Evolutionary conservation across 495 filamentous ascomycete species (phyloP).

Genomic region (Talaromyces proteolyticus): DNA sequence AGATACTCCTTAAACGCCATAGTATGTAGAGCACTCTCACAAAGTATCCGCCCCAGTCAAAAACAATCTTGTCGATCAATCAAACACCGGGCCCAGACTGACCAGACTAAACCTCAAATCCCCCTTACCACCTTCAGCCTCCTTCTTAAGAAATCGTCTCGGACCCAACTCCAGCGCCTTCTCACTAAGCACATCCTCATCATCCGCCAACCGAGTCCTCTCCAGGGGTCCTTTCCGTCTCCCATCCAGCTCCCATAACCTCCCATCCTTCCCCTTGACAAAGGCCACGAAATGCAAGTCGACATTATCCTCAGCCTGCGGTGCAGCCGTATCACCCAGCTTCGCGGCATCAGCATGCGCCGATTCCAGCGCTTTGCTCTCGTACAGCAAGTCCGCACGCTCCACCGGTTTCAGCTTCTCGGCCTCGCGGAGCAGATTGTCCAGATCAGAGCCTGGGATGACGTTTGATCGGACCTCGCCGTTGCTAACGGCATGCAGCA

Average conservation of each 20-base stretch:
- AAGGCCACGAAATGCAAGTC: conserved; percentile 84
- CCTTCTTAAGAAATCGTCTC: conserved; percentile 56
- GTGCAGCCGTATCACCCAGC: conserved; percentile 67
- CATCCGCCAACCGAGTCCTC: conserved; percentile 44
- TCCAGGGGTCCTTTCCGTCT: conserved; percentile 63
- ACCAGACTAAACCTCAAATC: conserved; percentile 75
- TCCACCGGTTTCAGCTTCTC: conserved; percentile 39
- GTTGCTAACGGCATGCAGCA: conserved; percentile 71
- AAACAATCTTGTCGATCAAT: conserved; percentile 28
- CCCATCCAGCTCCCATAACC: conserved; percentile 84
- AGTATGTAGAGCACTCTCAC: background rate
- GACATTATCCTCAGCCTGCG: conserved; percentile 58
- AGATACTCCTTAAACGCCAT: background rate
- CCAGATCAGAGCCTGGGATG: conserved; percentile 37
- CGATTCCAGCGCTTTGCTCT: conserved; percentile 60
- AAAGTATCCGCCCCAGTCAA: background rate
- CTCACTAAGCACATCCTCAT: conserved; percentile 66
- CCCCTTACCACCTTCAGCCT: conserved; percentile 45
- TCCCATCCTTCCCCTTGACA: conserved; percentile 64
- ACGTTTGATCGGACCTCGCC: conserved; percentile 43
- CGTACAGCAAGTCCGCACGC: conserved; percentile 67
- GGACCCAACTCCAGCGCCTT: conserved; percentile 57
- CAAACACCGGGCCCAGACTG: conserved; percentile 59
- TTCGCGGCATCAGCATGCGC: conserved; percentile 68
- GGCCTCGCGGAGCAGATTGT: conserved; percentile 37